Conservation (phyloP, 768 basidiomycete genomes). For the Suillus sp. region DNA sequence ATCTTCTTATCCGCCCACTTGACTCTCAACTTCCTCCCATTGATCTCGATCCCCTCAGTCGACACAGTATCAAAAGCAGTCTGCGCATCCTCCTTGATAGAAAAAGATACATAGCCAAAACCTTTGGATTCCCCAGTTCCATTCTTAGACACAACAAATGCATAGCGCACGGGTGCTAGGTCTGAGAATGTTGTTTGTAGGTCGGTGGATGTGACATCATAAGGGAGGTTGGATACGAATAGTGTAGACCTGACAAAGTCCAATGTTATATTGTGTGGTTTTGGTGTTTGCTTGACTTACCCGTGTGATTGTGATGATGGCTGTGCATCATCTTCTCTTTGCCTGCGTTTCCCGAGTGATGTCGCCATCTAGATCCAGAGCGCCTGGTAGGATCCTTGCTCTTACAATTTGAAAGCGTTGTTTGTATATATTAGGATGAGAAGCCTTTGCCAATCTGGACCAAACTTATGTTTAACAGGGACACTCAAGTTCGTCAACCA, state of each 20-base stretch:
- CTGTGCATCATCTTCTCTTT: constrained; percentile 21
- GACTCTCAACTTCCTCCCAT: constrained; percentile 69
- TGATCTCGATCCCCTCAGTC: constrained; percentile 63
- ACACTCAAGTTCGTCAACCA: neutral
- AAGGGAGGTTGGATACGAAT: constrained; percentile 93
- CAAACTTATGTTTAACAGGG: neutral
- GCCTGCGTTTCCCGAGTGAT: constrained; percentile 32
- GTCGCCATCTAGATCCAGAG: constrained; percentile 10
- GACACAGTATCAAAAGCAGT: constrained; percentile 64
- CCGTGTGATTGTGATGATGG: constrained; percentile 23
- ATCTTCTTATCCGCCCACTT: constrained; percentile 86
- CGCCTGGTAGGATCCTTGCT: neutral
- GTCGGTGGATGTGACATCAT: constrained; percentile 86
- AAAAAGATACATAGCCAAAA: constrained; percentile 95
- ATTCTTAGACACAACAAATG: constrained; percentile 87
- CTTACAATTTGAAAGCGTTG: constrained; percentile 2
- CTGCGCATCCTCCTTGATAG: constrained; percentile 86
- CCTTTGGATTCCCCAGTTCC: constrained; percentile 83
- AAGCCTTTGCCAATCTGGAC: neutral
- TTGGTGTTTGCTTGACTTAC: constrained; percentile 16
- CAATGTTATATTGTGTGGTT: neutral
- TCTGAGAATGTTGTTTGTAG: constrained; percentile 93
- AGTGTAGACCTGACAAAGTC: constrained; percentile 65
- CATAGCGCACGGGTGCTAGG: constrained; percentile 90
- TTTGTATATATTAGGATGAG: constrained; percentile 8